These are phyloP conservation scores for Dujonia santamariae DNA, from an alignment of 1,139 yeast genomes.

Conservation along the genomic window DNA sequence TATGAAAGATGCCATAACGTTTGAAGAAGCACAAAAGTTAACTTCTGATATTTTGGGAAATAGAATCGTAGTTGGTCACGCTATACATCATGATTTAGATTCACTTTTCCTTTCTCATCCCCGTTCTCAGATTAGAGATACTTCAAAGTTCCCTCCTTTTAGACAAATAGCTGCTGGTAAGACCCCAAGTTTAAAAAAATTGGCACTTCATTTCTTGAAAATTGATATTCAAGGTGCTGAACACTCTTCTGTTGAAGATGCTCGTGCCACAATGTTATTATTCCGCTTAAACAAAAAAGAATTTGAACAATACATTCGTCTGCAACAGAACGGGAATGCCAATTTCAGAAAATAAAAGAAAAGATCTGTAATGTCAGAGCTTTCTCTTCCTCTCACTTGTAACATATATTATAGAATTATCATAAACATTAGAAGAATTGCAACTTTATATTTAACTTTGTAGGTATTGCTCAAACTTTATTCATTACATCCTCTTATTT, in stretches of 20 bases:
- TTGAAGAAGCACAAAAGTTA: constrained; percentile 61
- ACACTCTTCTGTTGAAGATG: constrained; percentile 91
- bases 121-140: constrained; percentile 62
- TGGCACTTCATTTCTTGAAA: constrained; percentile 55
- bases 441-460: too few relatives aligned
- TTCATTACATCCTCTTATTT: too few relatives aligned
- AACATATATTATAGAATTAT: too few relatives aligned
- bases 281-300: constrained; percentile 61
- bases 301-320: constrained; percentile 47
- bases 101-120: constrained; percentile 71
- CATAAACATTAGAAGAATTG: too few relatives aligned
- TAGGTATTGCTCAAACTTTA: too few relatives aligned
- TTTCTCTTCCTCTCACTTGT: too few relatives aligned
- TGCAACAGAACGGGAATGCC: too few relatives aligned
- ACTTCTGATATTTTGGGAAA: constrained; percentile 50
- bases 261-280: constrained; percentile 79
- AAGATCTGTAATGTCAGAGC: too few relatives aligned
- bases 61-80: constrained; percentile 77
- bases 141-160: constrained; percentile 61
- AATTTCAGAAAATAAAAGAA: too few relatives aligned
- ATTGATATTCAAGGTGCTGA: constrained; percentile 68
- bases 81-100: constrained; percentile 73
- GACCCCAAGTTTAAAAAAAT: constrained; percentile 68
- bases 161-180: constrained; percentile 59
- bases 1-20: constrained; percentile 64